A percentile compares a stretch with the other conserved stretches of the same genome.
These are phyloP conservation scores for Diutina catenulata DNA, from an alignment of 1,139 yeast species.

Conservation along the genomic window DNA sequence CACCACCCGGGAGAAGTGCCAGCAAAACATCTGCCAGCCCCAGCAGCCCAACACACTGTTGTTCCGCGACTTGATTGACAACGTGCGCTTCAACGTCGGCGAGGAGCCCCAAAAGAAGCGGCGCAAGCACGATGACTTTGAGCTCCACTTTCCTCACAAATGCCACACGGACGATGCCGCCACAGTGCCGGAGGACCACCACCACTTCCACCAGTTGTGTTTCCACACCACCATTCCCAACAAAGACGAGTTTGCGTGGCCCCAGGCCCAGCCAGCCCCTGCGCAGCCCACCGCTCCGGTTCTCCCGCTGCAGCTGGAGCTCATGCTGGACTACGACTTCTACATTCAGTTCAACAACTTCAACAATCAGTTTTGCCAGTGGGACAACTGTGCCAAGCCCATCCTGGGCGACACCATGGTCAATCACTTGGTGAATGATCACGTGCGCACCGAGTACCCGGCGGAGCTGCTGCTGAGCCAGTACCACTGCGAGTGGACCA, in stretches of 20 bases:
- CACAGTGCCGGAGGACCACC: conserved; percentile 7
- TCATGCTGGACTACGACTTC: conserved; percentile 24
- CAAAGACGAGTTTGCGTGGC: conserved; percentile 5
- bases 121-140: conserved; percentile 7
- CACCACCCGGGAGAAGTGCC: too few species aligned
- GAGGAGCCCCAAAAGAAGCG: background rate
- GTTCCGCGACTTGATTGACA: conserved; percentile 24
- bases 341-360: conserved; percentile 25
- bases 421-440: conserved; percentile 1
- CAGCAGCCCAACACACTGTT: conserved; percentile 17
- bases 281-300: conserved; percentile 6
- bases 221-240: conserved; percentile 34
- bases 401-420: background rate
- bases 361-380: background rate
- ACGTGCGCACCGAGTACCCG: too few species aligned
- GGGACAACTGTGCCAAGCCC: conserved; percentile 1
- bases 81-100: conserved; percentile 15
- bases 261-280: too few species aligned
- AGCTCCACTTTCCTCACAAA: conserved; percentile 26
- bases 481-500: conserved; percentile 60
- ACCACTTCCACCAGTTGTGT: conserved; percentile 32
- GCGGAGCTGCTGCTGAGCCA: conserved; percentile 8
- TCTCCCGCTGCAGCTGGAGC: conserved; percentile 7
- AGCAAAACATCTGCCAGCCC: conserved; percentile 18
- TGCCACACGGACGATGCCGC: conserved; percentile 15